Percentiles rank a stretch among this genome's conserved stretches.
phyloP scores from a whole-genome alignment of 345 rosid species.

The Citrus mangshanensis region DNA sequence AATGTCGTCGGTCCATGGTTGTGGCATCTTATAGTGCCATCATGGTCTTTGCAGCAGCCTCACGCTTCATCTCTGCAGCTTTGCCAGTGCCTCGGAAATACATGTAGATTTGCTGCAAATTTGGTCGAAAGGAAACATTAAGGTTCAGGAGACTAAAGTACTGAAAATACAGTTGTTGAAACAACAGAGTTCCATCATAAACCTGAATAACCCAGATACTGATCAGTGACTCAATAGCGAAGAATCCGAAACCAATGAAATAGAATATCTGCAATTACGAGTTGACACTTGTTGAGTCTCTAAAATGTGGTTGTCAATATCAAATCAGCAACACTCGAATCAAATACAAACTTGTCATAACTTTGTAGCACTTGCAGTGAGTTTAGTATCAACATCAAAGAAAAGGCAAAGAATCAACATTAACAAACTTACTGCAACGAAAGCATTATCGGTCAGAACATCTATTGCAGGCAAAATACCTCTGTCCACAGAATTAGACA shows the following conservation, averaged over 20 bases:
- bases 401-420: not conserved
- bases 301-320: not conserved
- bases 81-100: conserved; percentile 90
- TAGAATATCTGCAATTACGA: conserved; percentile 66
- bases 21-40: conserved; percentile 56
- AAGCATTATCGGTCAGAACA: conserved; percentile 41
- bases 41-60: conserved; percentile 66
- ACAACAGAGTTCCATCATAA: conserved; percentile 11
- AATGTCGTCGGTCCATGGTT: not conserved
- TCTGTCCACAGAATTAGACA: conserved; percentile 42
- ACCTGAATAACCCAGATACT: conserved; percentile 99
- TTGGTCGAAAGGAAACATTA: not conserved
- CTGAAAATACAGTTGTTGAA: not conserved
- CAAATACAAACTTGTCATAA: not conserved
- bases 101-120: conserved; percentile 91
- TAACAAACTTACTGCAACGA: conserved; percentile 71
- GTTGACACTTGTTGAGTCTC: not conserved
- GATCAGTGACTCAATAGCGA: conserved; percentile 72
- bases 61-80: conserved; percentile 85
- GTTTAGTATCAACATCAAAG: not conserved
- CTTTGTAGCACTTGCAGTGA: not conserved
- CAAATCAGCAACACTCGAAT: not conserved
- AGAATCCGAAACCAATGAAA: conserved; percentile 77
- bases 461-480: conserved; percentile 93
- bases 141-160: not conserved